Evolutionary conservation across 208 protist genomes (phyloP).

Genomic region (Trypanosoma lewisi): DNA sequence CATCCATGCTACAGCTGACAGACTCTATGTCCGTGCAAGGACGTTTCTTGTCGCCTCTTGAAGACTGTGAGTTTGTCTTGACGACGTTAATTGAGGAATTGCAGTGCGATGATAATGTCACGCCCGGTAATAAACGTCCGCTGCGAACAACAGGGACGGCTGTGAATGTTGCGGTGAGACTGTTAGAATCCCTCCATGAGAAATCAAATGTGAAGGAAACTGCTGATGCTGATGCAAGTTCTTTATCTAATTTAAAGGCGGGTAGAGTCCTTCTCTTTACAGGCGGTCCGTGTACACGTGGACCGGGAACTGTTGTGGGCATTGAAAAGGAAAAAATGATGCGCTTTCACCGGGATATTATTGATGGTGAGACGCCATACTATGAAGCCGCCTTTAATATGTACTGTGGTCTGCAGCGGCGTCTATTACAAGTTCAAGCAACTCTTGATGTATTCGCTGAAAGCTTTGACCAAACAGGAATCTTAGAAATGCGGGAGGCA

Average conservation of each 20-base stretch:
- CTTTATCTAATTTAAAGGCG: constrained; percentile 7
- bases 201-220: constrained; percentile 3
- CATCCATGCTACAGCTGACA: constrained; percentile 58
- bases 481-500: constrained; percentile 94
- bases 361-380: constrained; percentile 72
- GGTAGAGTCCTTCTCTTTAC: constrained; percentile 94
- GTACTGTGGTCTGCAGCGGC: constrained; percentile 90
- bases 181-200: constrained; percentile 57
- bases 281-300: constrained; percentile 94
- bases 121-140: constrained; percentile 53
- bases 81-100: constrained; percentile 56
- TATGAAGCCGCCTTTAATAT: constrained; percentile 75
- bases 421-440: constrained; percentile 86
- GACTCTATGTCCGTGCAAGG: constrained; percentile 75
- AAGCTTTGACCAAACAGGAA: constrained; percentile 96
- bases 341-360: constrained; percentile 96
- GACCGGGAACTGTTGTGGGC: constrained; percentile 88
- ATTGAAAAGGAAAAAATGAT: constrained; percentile 95
- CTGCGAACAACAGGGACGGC: constrained; percentile 73
- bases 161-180: constrained; percentile 49
- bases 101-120: constrained; percentile 42
- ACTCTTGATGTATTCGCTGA: constrained; percentile 96
- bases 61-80: constrained; percentile 82
- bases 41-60: constrained; percentile 93
- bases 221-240: constrained; percentile 2